These are phyloP conservation scores for Xylariaceae sp. DNA, from an alignment of 2,329 filamentous ascomycete species.

Conservation along the genomic window DNA sequence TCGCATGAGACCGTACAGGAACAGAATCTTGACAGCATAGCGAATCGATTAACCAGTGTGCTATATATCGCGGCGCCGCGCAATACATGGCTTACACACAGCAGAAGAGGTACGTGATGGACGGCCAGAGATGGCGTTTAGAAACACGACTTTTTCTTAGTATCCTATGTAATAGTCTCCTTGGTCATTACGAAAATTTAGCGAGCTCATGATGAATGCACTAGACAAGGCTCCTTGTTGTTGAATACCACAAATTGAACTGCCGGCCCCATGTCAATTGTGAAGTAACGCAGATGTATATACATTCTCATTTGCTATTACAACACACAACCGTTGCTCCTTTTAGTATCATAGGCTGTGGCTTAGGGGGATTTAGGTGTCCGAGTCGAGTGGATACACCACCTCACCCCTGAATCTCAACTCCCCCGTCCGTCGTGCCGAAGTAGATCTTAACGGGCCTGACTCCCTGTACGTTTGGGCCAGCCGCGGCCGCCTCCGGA, in stretches of 20 bases:
- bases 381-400: background rate
- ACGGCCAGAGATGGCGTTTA: slow-evolving; percentile 23
- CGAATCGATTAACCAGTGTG: slow-evolving; percentile 28
- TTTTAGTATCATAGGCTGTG: background rate
- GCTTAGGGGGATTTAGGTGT: background rate
- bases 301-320: background rate
- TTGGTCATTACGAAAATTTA: slow-evolving; percentile 14
- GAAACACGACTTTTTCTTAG: slow-evolving; percentile 29
- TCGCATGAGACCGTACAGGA: slow-evolving; percentile 8
- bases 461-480: slow-evolving; percentile 74
- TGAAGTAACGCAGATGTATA: background rate
- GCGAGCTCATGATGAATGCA: background rate
- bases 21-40: slow-evolving; percentile 30
- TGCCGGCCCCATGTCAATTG: background rate
- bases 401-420: slow-evolving; percentile 40
- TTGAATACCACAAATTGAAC: slow-evolving; percentile 2
- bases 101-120: slow-evolving; percentile 24
- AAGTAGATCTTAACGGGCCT: slow-evolving; percentile 95
- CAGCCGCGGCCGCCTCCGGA: slow-evolving; percentile 51
- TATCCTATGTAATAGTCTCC: slow-evolving; percentile 32
- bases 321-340: background rate
- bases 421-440: slow-evolving; percentile 74
- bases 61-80: slow-evolving; percentile 29
- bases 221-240: background rate
- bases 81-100: slow-evolving; percentile 9